These are phyloP conservation scores for Citrus cavaleriei DNA, from an alignment of 345 rosid genomes.

Conservation along the genomic window DNA sequence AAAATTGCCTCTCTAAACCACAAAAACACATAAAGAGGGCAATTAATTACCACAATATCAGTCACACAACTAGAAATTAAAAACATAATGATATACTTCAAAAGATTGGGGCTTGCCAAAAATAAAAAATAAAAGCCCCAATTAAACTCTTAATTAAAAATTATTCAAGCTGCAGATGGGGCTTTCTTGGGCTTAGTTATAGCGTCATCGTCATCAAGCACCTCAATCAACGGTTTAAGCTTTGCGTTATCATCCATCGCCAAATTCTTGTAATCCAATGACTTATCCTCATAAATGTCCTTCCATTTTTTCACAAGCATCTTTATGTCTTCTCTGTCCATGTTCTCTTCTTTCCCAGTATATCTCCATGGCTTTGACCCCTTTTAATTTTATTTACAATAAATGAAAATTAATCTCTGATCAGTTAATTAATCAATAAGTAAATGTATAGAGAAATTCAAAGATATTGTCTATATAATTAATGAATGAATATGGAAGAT, in stretches of 20 bases:
- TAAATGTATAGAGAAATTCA: too few species aligned
- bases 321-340: conserved; percentile 60
- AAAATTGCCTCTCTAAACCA: not conserved
- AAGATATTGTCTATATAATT: not conserved
- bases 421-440: not conserved
- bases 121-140: not conserved
- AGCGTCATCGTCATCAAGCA: not conserved
- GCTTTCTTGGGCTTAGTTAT: not conserved
- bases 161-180: not conserved
- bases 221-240: not conserved
- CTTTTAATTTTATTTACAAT: conserved; percentile 8
- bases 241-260: not conserved
- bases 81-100: not conserved
- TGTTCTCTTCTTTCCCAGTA: conserved; percentile 44
- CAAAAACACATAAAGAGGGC: not conserved
- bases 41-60: not conserved
- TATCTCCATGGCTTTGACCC: conserved; percentile 70
- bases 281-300: conserved; percentile 49
- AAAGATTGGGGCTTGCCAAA: not conserved
- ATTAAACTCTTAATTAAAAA: not conserved
- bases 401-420: not conserved
- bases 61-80: not conserved
- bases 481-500: too few species aligned
- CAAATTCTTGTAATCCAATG: conserved; percentile 7
- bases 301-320: conserved; percentile 55